These are phyloP conservation scores for Seminavis robusta DNA, from an alignment of 108 stramenopile genomes.

Conservation along the genomic window DNA sequence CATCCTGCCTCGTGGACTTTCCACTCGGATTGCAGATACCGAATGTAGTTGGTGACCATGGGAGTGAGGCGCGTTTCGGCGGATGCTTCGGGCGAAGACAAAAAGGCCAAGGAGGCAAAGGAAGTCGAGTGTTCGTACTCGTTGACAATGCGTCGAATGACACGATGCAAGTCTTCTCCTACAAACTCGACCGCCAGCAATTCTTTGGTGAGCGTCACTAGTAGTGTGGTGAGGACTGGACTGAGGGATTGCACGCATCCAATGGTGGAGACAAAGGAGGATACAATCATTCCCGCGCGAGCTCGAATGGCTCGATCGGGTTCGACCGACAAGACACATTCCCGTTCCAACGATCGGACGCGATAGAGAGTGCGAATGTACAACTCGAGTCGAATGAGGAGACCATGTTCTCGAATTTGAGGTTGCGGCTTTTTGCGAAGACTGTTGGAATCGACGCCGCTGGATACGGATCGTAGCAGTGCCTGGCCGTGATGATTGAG, in stretches of 20 bases:
- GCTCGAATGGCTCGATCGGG: constrained; percentile 55
- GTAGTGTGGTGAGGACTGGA: constrained; percentile 51
- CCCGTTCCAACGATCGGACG: constrained; percentile 36
- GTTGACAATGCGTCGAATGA: constrained; percentile 61
- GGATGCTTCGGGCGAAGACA: constrained; percentile 74
- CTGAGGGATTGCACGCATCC: constrained; percentile 49
- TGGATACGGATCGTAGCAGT: no score
- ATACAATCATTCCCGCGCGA: constrained; percentile 50
- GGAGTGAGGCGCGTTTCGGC: constrained; percentile 68
- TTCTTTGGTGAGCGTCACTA: constrained; percentile 65
- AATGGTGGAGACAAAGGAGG: constrained; percentile 53
- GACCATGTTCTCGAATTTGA: constrained; percentile 59
- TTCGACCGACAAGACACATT: constrained; percentile 77
- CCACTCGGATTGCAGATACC: constrained; percentile 62
- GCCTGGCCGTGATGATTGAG: no score
- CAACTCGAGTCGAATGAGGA: constrained; percentile 63
- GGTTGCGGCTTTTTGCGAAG: constrained; percentile 5
- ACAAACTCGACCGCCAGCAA: constrained; percentile 73
- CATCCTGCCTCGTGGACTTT: constrained; percentile 46
- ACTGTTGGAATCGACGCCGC: neutral
- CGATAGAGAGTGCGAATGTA: constrained; percentile 62
- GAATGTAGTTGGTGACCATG: constrained; percentile 58
- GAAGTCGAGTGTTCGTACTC: constrained; percentile 82
- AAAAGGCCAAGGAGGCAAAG: constrained; percentile 82
- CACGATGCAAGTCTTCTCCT: constrained; percentile 44